These are phyloP conservation scores for Pistacia atlantica DNA, from an alignment of 345 rosid species.

Conservation along the genomic window DNA sequence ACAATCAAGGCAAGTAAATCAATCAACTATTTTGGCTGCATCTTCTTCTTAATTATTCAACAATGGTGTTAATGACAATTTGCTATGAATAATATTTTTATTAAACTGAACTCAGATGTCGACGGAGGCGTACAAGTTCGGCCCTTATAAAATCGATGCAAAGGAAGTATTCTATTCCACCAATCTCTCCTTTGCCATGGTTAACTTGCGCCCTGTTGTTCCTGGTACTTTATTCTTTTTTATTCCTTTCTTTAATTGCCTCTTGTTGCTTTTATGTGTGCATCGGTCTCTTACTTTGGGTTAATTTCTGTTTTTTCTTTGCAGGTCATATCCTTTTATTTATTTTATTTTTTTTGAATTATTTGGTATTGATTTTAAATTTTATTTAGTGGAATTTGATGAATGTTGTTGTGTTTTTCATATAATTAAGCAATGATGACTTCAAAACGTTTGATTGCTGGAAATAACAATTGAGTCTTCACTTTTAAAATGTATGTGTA, in stretches of 20 bases:
- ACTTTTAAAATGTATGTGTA: too few relatives aligned
- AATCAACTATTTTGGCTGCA: too few relatives aligned
- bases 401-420: background rate
- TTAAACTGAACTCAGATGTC: constrained; percentile 36
- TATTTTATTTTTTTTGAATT: constrained; percentile 16
- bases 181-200: constrained; percentile 72
- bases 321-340: constrained; percentile 94
- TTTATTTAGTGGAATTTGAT: background rate
- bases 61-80: background rate
- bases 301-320: constrained; percentile 19
- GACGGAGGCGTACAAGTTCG: constrained; percentile 45
- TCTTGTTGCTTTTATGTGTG: background rate
- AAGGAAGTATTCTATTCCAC: constrained; percentile 82
- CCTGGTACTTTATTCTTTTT: constrained; percentile 48
- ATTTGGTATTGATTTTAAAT: background rate
- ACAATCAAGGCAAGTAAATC: constrained; percentile 19
- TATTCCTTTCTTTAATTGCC: background rate
- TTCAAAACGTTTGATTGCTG: too few relatives aligned
- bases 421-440: too few relatives aligned
- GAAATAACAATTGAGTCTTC: too few relatives aligned
- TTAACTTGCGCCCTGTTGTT: constrained; percentile 86
- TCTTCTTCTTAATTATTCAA: background rate
- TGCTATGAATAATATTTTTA: too few relatives aligned
- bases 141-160: constrained; percentile 69
- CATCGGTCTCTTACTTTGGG: background rate